Base-by-base conservation (phyloP, 2,329 filamentous ascomycete genomes). In the Penicillium capsulatum region DNA sequence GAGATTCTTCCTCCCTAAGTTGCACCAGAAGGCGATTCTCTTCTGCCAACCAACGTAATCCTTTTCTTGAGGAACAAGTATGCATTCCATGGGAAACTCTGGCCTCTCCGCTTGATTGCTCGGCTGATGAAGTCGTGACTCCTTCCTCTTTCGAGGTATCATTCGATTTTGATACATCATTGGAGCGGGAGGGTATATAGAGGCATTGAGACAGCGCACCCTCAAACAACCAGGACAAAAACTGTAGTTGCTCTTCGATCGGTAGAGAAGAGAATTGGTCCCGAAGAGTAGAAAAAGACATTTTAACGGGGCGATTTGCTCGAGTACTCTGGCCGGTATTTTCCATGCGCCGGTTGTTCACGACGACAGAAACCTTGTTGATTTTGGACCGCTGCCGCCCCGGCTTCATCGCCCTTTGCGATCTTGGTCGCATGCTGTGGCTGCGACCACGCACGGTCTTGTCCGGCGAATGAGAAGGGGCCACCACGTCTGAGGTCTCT, bases 201-300 rank as follows among this genome's bases (percentile, higher is more conserved):
- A 41, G 0, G 35, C 15, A 45, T 9, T 37, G 22, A 24, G 31
- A 35, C 15, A 45, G 27, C 14, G 38, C 20, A 36, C 34, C 34
- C 38, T 41, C 15, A 32, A 45, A 45, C 15, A 45, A 19, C 38
- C 17, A 45, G 17, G 38, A 45, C 28, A 45, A 36, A 22, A 45
- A 45, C 31, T 45, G 10, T 11, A 45, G 38, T 33, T 38, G 34
- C 11, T 41, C 38, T 27, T 45, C 20, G 17, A 31, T 28, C n/a
- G 20, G 28, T 17, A 41, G 34, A 17, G 38, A 24, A 22, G 34
- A 41, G 34, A 45, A 45, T 26, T 45, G 17, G 24, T 16, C 34
- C 13, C 26, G 20, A 34, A 45, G 27, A 19, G 15, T 17, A 34
- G 35, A 26, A 42, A 42, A 37, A 10, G 27, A 38, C 11, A 31